phyloP scores from a whole-genome alignment of 352 stramenopile species.

The Pythium myriotylum region DNA sequence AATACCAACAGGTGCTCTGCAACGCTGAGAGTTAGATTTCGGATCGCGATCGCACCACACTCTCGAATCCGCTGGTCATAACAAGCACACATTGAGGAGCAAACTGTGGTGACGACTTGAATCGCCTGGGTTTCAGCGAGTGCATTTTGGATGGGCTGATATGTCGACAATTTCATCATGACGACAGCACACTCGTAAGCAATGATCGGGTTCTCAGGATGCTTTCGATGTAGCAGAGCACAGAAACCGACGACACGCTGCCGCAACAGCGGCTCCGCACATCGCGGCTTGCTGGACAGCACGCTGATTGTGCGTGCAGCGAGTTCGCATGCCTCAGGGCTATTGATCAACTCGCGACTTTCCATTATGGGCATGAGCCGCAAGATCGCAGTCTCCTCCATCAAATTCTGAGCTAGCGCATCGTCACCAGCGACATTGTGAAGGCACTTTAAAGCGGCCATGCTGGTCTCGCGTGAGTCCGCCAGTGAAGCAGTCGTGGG shows the following conservation, averaged over 20 bases:
- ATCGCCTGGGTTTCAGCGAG: slow-evolving; percentile 66
- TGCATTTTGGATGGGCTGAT: slow-evolving; percentile 60
- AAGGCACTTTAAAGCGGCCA: slow-evolving; percentile 70
- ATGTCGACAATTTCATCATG: slow-evolving; percentile 66
- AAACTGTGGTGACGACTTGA: slow-evolving; percentile 64
- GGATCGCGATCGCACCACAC: slow-evolving; percentile 58
- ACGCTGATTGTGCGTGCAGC: slow-evolving; percentile 43
- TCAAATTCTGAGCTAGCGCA: slow-evolving; percentile 49
- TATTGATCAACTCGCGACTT: slow-evolving; percentile 37
- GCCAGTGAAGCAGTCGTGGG: neutral
- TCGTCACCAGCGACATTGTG: slow-evolving; percentile 72
- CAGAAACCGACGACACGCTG: slow-evolving; percentile 63
- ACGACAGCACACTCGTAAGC: slow-evolving; percentile 48
- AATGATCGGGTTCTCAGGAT: slow-evolving; percentile 38
- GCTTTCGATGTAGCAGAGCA: slow-evolving; percentile 47
- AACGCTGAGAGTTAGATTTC: slow-evolving; percentile 71
- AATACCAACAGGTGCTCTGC: slow-evolving; percentile 60
- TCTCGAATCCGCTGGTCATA: slow-evolving; percentile 44
- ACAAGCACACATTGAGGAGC: slow-evolving; percentile 25
- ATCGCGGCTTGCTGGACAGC: slow-evolving; percentile 52
- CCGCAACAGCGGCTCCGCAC: slow-evolving; percentile 44
- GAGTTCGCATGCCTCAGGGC: slow-evolving; percentile 49
- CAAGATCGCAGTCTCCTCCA: slow-evolving; percentile 54
- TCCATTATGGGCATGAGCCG: slow-evolving; percentile 52
- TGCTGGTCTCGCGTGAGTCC: slow-evolving; percentile 48